phyloP scores from a whole-genome alignment of 2,329 filamentous ascomycete species.

The Phaeomoniella chlamydospora region DNA sequence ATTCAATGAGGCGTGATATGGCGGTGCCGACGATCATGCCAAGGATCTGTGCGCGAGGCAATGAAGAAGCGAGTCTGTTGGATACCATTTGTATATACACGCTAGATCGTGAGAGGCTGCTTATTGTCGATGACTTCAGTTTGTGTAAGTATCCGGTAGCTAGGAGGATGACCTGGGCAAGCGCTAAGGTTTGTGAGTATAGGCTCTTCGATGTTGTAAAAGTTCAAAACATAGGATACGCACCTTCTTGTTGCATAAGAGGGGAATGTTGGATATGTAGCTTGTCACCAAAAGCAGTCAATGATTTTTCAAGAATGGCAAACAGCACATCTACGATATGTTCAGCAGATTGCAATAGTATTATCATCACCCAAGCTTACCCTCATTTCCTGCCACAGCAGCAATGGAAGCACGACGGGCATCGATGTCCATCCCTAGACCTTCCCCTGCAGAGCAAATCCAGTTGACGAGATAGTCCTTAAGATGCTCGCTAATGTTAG shows the following conservation, averaged over 20 bases:
- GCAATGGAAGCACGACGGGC: slow-evolving; percentile 54
- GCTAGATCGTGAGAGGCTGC: slow-evolving; percentile 55
- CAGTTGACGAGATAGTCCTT: slow-evolving; percentile 45
- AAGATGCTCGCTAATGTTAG: slow-evolving; percentile 33
- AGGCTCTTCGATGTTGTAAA: neutral
- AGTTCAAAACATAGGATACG: slow-evolving; percentile 9
- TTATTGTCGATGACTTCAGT: slow-evolving; percentile 49
- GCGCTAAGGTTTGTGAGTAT: slow-evolving; percentile 37
- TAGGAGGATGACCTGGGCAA: slow-evolving; percentile 66
- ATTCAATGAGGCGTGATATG: slow-evolving; percentile 49
- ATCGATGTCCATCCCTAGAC: slow-evolving; percentile 49
- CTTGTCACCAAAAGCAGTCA: slow-evolving; percentile 68
- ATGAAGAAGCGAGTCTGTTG: slow-evolving; percentile 67
- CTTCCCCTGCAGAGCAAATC: slow-evolving; percentile 50
- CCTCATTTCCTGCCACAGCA: slow-evolving; percentile 37
- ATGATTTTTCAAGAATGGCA: slow-evolving; percentile 49
- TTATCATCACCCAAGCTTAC: slow-evolving; percentile 16
- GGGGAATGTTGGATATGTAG: slow-evolving; percentile 77
- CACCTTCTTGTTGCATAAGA: slow-evolving; percentile 78
- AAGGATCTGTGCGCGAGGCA: slow-evolving; percentile 60
- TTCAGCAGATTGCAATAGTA: slow-evolving; percentile 6
- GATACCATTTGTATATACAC: slow-evolving; percentile 67
- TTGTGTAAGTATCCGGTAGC: slow-evolving; percentile 63
- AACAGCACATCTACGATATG: slow-evolving; percentile 32
- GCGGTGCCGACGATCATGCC: slow-evolving; percentile 79